Conservation (phyloP, 495 filamentous ascomycete genomes). For the Podospora appendiculata region DNA sequence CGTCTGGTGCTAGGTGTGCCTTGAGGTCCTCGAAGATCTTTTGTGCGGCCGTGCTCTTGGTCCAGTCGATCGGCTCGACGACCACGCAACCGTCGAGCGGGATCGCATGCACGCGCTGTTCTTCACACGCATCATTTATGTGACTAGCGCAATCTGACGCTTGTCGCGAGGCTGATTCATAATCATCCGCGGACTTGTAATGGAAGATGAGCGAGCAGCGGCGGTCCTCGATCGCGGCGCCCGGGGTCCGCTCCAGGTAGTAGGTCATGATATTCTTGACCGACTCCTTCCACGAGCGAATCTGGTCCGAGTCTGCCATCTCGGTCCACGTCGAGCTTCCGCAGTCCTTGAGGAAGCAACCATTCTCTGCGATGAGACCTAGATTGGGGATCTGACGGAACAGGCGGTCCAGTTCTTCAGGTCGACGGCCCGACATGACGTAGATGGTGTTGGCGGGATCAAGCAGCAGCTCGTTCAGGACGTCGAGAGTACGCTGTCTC, state of each 20-base stretch:
- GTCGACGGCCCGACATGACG: conserved; percentile 79
- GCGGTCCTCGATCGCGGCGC: conserved; percentile 76
- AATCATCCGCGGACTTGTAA: conserved; percentile 74
- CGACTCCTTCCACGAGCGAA: conserved; percentile 66
- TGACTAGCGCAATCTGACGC: conserved; percentile 83
- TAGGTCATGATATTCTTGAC: conserved; percentile 73
- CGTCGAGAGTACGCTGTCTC: conserved; percentile 59
- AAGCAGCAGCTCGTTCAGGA: conserved; percentile 67
- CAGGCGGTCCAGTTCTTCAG: conserved; percentile 78
- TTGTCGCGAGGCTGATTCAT: conserved; percentile 59
- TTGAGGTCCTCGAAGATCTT: conserved; percentile 57
- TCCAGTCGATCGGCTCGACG: conserved; percentile 74
- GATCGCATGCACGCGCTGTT: conserved; percentile 74
- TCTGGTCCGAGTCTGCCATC: conserved; percentile 60
- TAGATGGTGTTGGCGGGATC: conserved; percentile 81
- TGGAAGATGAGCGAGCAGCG: conserved; percentile 84
- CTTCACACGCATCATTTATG: conserved; percentile 85
- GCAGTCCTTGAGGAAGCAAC: conserved; percentile 73
- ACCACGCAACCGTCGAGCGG: conserved; percentile 69
- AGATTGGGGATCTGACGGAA: conserved; percentile 72
- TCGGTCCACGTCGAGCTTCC: conserved; percentile 62
- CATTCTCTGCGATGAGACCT: conserved; percentile 87
- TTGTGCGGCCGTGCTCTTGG: conserved; percentile 72
- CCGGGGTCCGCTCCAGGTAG: conserved; percentile 80
- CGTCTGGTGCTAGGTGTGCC: conserved; percentile 26